phyloP scores from a whole-genome alignment of 2,329 filamentous ascomycete genomes.

The Fusarium nelsonii region DNA sequence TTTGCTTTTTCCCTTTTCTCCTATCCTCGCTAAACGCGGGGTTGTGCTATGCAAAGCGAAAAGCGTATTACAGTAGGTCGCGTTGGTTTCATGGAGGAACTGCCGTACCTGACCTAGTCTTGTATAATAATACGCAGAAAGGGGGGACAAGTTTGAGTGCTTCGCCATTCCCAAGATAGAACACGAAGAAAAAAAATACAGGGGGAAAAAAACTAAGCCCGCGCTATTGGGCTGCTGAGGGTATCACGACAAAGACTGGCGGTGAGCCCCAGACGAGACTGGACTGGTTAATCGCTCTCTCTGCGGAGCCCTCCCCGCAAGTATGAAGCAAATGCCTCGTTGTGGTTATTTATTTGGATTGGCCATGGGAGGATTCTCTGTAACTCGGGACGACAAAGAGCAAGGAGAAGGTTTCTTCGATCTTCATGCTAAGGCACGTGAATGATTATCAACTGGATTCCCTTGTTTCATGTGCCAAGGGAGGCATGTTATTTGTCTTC shows the following conservation, averaged over 20 bases:
- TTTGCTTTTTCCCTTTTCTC: constrained; percentile 19
- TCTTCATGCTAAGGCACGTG: constrained; percentile 23
- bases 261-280: constrained; percentile 30
- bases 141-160: constrained; percentile 6
- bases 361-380: constrained; percentile 11
- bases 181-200: constrained; percentile 8
- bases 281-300: constrained; percentile 16
- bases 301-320: constrained; percentile 36
- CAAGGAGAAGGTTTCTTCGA: constrained; percentile 17
- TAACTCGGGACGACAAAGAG: constrained; percentile 39
- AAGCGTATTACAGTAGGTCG: constrained; percentile 1
- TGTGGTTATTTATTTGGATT: constrained; percentile 39
- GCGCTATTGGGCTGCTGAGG: constrained; percentile 40
- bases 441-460: constrained; percentile 21
- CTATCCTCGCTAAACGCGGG: constrained; percentile 48
- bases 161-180: constrained; percentile 44
- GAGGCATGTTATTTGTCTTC: constrained; percentile 19
- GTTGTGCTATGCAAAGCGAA: constrained; percentile 12
- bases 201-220: constrained; percentile 27
- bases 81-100: constrained; percentile 22
- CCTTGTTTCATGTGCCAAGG: constrained; percentile 31
- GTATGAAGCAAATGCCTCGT: constrained; percentile 21
- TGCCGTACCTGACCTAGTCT: constrained; percentile 27
- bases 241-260: constrained; percentile 40
- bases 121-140: neutral